Percentiles rank a stretch among this genome's conserved stretches.
phyloP scores from a whole-genome alignment of 2,329 filamentous ascomycete genomes.

The Hirsutella rhossiliensis region DNA sequence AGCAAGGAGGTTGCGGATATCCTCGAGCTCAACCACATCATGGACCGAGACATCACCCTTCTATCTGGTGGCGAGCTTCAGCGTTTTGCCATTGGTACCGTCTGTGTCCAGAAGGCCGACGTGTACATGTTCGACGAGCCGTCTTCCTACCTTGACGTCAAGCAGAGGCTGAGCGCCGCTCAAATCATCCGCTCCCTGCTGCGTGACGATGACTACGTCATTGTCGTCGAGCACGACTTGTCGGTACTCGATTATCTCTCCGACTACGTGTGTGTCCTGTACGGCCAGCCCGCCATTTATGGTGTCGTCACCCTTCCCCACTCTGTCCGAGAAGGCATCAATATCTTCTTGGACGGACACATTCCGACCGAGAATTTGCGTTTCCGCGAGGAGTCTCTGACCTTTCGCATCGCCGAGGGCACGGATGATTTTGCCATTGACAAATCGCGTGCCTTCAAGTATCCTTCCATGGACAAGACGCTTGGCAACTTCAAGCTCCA shows the following conservation, averaged over 20 bases:
- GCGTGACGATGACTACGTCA: conserved; percentile 84
- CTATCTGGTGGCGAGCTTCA: conserved; percentile 97
- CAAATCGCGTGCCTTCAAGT: conserved; percentile 72
- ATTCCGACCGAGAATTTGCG: conserved; percentile 97
- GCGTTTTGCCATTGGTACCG: conserved; percentile 91
- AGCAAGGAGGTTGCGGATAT: conserved; percentile 70
- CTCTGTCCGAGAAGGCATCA: conserved; percentile 97
- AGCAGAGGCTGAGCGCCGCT: conserved; percentile 90
- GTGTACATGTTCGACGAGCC: conserved; percentile 99
- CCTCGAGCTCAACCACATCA: conserved; percentile 78
- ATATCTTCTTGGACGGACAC: conserved; percentile 96
- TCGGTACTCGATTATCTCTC: conserved; percentile 97
- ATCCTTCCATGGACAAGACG: conserved; percentile 87
- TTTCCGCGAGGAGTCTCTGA: conserved; percentile 93
- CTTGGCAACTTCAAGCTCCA: conserved; percentile 76
- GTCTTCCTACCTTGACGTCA: conserved; percentile 97
- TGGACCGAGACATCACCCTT: conserved; percentile 79
- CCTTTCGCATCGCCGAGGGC: conserved; percentile 86
- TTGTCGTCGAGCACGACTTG: conserved; percentile 98
- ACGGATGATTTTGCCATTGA: conserved; percentile 81
- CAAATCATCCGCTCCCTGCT: conserved; percentile 86
- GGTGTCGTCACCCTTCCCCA: conserved; percentile 94
- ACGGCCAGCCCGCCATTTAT: conserved; percentile 89
- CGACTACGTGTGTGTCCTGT: conserved; percentile 95
- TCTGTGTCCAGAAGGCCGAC: conserved; percentile 91